Conservation (phyloP, 2,329 filamentous ascomycete species). For the Mollisia scopiformis region DNA sequence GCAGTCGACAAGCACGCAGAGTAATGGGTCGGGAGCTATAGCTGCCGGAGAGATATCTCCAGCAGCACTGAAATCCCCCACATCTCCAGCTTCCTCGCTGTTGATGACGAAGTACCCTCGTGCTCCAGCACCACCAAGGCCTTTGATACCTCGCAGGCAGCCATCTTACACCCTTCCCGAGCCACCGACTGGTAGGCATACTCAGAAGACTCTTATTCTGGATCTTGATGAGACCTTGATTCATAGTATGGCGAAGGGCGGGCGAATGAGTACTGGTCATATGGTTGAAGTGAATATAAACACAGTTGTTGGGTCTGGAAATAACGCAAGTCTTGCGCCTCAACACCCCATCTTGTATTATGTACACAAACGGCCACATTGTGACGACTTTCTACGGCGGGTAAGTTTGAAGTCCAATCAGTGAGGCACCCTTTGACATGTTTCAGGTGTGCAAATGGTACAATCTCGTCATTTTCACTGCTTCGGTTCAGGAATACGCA, state of each 20-base stretch:
- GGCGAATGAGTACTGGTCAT: slow-evolving; percentile 92
- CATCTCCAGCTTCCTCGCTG: slow-evolving; percentile 70
- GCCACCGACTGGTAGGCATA: slow-evolving; percentile 52
- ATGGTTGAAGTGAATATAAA: slow-evolving; percentile 98
- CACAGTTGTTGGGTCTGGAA: slow-evolving; percentile 67
- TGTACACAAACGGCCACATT: slow-evolving; percentile 96
- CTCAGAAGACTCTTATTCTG: slow-evolving; percentile 91
- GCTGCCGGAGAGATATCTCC: slow-evolving; percentile 56
- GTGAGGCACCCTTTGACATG: slow-evolving; percentile 27
- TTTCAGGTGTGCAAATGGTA: slow-evolving; percentile 93
- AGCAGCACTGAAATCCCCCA: slow-evolving; percentile 90
- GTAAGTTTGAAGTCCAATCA: slow-evolving; percentile 44
- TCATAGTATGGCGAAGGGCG: slow-evolving; percentile 96
- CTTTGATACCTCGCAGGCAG: slow-evolving; percentile 85
- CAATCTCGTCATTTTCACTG: slow-evolving; percentile 94
- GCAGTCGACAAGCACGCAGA: slow-evolving; percentile 49
- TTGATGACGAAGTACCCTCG: slow-evolving; percentile 88
- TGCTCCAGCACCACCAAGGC: slow-evolving; percentile 84
- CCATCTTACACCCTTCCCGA: slow-evolving; percentile 75
- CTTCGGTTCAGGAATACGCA: slow-evolving; percentile 96
- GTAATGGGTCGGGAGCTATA: slow-evolving; percentile 39
- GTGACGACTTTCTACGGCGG: slow-evolving; percentile 92
- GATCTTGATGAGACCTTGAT: slow-evolving; percentile 98
- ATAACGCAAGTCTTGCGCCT: slow-evolving; percentile 70
- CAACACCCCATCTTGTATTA: slow-evolving; percentile 98